phyloP scores from a whole-genome alignment of 345 rosid species.

The Anastatica hierochuntica region DNA sequence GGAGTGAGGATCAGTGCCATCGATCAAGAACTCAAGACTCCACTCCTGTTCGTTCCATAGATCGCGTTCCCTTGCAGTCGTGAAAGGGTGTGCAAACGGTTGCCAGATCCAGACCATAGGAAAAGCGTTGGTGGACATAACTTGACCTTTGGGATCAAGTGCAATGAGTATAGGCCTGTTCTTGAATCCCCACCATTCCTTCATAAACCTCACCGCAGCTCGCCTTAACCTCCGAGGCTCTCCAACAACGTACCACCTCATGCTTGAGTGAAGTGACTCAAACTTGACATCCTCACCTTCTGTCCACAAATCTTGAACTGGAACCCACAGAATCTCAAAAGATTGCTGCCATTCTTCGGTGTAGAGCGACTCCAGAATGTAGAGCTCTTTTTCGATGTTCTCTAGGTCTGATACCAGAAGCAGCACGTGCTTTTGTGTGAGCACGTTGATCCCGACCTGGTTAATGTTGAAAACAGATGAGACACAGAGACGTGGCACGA shows the following conservation, averaged over 20 bases:
- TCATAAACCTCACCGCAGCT: conserved; percentile 43
- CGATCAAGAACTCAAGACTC: conserved; percentile 50
- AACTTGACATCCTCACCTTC: conserved; percentile 39
- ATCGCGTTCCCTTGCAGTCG: conserved; percentile 39
- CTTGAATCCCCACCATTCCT: conserved; percentile 55
- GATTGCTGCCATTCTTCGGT: conserved; percentile 37
- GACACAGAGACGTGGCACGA: neutral
- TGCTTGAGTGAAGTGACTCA: conserved; percentile 34
- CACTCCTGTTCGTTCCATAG: conserved; percentile 58
- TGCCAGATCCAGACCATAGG: conserved; percentile 91
- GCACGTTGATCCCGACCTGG: conserved; percentile 58
- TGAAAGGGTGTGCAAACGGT: conserved; percentile 62
- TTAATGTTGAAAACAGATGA: conserved; percentile 4
- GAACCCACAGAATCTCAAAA: conserved; percentile 78
- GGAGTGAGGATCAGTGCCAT: conserved; percentile 37
- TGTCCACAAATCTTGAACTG: conserved; percentile 47
- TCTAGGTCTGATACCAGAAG: conserved; percentile 64
- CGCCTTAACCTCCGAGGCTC: conserved; percentile 46
- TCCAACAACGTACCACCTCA: conserved; percentile 69
- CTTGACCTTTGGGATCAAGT: conserved; percentile 71
- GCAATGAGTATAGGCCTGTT: conserved; percentile 60
- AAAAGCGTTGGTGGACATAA: conserved; percentile 58
- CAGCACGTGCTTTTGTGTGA: conserved; percentile 60
- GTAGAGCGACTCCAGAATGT: conserved; percentile 43
- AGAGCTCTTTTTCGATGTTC: conserved; percentile 42